Base-by-base conservation (phyloP, 345 rosid species). In the Hypericum perforatum region DNA sequence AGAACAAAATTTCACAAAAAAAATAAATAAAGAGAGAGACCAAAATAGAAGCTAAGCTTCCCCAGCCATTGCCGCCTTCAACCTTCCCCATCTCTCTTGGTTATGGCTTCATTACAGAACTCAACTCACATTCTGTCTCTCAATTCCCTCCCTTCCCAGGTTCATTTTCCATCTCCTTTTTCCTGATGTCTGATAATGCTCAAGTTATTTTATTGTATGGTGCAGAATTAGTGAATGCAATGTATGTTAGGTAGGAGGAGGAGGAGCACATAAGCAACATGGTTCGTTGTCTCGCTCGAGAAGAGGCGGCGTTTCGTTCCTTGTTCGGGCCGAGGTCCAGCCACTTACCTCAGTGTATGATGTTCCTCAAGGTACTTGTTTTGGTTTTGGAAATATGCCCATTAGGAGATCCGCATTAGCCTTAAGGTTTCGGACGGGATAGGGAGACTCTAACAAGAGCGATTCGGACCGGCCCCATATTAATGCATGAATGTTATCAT, bases 31-130 rank as follows among this genome's bases (percentile, higher is more conserved):
- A n/a, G n/a, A n/a, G n/a, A n/a, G n/a, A n/a, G n/a, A n/a, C n/a
- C 32, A 22, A 22, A 22, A 22, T n/a, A 61, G 12, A 38, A 10
- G 11, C 45, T 45, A 15, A 37, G 5, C 22, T 0, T 3, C 7
- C 32, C 10, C 32, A 7, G 10, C 8, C 11, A 13, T 7, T 9
- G 44, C 13, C 56, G 5, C 3, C 11, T 7, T 8, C 32, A 39
- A 3, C 13, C 8, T 3, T 8, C 9, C 11, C 8, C 42, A 41
- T 54, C 52, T 61, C 12, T 5, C 38, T 39, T 47, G 9, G 53
- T 50, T 60, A 84, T 90, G 97, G 91, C 77, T 74, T 79, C 95
- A 47, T 75, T 89, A 69, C 87, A 73, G 56, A 76, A 72, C 53
- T 66, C 70, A n/a, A 72, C 75, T 29, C 75, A 74, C 13, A 67